Evolutionary conservation across 352 stramenopile genomes (phyloP).

Genomic region (Phytopythium vexans): DNA sequence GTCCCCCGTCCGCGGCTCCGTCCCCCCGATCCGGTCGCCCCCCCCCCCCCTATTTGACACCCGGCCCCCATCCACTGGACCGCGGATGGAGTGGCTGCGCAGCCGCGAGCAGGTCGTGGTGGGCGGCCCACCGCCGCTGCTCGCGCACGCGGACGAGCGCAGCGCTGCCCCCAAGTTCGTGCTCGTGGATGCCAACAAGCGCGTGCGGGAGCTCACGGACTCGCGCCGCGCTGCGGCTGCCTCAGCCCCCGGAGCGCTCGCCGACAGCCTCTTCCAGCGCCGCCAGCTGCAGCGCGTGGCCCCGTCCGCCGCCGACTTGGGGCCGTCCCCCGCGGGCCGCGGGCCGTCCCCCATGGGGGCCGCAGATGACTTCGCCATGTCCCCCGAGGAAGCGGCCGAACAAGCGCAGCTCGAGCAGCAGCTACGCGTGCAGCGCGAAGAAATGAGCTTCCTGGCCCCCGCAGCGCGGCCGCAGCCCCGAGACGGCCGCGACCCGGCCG

Average conservation of each 20-base stretch:
- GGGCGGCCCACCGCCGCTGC: slow-evolving; percentile 17
- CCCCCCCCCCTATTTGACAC: neutral
- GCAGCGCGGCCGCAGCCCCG: slow-evolving; percentile 30
- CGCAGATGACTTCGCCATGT: slow-evolving; percentile 45
- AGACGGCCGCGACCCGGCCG: slow-evolving; percentile 14
- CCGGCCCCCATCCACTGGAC: too few species aligned
- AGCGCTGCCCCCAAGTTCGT: slow-evolving; percentile 41
- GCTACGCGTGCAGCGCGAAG: slow-evolving; percentile 67
- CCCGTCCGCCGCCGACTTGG: slow-evolving; percentile 19
- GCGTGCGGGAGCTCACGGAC: slow-evolving; percentile 64
- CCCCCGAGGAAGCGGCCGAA: slow-evolving; percentile 52
- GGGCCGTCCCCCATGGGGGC: too few species aligned
- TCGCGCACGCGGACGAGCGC: slow-evolving; percentile 9
- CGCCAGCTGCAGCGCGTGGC: slow-evolving; percentile 3
- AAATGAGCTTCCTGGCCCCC: slow-evolving; percentile 75
- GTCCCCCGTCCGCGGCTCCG: neutral
- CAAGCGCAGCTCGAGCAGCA: slow-evolving; percentile 71
- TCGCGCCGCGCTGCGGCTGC: slow-evolving; percentile 18
- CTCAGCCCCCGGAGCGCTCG: slow-evolving; percentile 5
- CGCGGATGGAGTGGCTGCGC: slow-evolving; percentile 58
- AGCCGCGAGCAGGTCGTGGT: slow-evolving; percentile 36
- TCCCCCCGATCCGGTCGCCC: neutral
- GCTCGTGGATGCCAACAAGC: slow-evolving; percentile 71
- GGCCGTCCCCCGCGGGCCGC: too few species aligned
- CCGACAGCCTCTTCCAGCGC: slow-evolving; percentile 18